Conservation (phyloP, 805 yeast species). For the Pichia cabralensis region DNA sequence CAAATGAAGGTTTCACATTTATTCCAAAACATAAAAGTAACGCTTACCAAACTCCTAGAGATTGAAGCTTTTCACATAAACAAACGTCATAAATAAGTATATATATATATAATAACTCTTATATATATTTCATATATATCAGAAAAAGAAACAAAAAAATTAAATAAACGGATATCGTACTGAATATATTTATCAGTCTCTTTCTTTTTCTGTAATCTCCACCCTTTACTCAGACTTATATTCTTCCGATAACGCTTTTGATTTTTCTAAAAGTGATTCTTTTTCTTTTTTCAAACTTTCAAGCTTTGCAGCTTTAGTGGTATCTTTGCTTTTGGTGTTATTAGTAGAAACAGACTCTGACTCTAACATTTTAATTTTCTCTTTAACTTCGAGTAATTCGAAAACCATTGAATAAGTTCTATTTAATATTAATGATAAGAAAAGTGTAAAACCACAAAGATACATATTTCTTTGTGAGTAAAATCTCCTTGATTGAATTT, state of each 20-base stretch:
- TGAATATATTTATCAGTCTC: no score
- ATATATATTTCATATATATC: background rate
- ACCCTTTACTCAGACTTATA: slow-evolving; percentile 36
- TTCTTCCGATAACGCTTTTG: slow-evolving; percentile 52
- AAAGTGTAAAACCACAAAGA: slow-evolving; percentile 89
- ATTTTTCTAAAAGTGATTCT: slow-evolving; percentile 62
- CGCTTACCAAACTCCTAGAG: slow-evolving; percentile 37
- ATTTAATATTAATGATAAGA: slow-evolving; percentile 73
- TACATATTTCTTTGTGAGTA: slow-evolving; percentile 96
- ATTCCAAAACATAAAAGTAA: slow-evolving; percentile 94
- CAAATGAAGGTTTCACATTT: slow-evolving; percentile 63
- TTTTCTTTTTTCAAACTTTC: slow-evolving; percentile 48
- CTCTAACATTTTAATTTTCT: slow-evolving; percentile 26
- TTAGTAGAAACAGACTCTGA: no score
- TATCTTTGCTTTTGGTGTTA: slow-evolving; percentile 1
- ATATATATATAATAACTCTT: background rate
- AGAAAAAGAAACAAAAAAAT: no score
- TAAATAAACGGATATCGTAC: no score
- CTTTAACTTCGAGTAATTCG: slow-evolving; percentile 59
- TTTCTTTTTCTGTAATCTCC: no score
- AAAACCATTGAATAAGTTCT: slow-evolving; percentile 77
- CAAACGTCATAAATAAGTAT: no score
- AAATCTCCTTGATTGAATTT: slow-evolving; percentile 82
- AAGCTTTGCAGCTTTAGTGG: slow-evolving; percentile 12
- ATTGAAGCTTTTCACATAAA: no score